These are phyloP conservation scores for Pseudogymnoascus destructans DNA, from an alignment of 2,329 filamentous ascomycete genomes.

Conservation along the genomic window DNA sequence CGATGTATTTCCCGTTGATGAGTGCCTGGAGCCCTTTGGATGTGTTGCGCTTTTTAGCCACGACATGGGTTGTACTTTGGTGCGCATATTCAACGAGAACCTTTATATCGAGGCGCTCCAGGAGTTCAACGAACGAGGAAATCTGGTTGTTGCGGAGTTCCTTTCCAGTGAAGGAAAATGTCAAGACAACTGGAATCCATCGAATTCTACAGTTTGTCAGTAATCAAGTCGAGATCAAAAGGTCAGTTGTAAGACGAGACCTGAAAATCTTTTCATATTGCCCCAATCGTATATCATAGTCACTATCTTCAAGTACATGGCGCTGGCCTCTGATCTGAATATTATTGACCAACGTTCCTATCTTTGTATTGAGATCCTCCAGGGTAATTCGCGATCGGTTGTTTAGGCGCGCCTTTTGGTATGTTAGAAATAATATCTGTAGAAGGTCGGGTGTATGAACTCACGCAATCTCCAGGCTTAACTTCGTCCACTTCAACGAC, in stretches of 20 bases:
- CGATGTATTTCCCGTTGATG: conserved; percentile 66
- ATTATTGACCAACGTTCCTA: conserved; percentile 68
- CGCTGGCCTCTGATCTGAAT: conserved; percentile 51
- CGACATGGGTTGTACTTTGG: conserved; percentile 68
- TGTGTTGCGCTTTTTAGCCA: conserved; percentile 81
- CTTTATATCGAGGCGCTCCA: conserved; percentile 86
- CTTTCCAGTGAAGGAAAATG: conserved; percentile 62
- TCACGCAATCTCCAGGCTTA: conserved; percentile 51
- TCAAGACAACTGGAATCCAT: conserved; percentile 72
- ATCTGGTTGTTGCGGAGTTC: conserved; percentile 56
- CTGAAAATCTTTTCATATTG: conserved; percentile 50
- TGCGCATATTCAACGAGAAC: conserved; percentile 59
- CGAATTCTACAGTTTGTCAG: conserved; percentile 40
- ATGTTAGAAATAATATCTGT: conserved; percentile 13
- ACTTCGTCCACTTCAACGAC: conserved; percentile 60
- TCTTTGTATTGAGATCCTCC: conserved; percentile 71
- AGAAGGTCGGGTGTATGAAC: conserved; percentile 20
- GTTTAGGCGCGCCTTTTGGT: conserved; percentile 16
- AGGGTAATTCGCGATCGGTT: conserved; percentile 56
- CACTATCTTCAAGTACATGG: conserved; percentile 40
- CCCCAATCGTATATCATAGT: conserved; percentile 59
- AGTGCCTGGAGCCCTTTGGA: conserved; percentile 77
- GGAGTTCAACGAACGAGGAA: conserved; percentile 43
- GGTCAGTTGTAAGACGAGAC: conserved; percentile 27
- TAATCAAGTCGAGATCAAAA: neutral